A percentile compares a stretch with the other conserved stretches of the same genome.
phyloP scores from a whole-genome alignment of 2,329 filamentous ascomycete genomes.

The Ophiocordyceps camponoti-saundersi region DNA sequence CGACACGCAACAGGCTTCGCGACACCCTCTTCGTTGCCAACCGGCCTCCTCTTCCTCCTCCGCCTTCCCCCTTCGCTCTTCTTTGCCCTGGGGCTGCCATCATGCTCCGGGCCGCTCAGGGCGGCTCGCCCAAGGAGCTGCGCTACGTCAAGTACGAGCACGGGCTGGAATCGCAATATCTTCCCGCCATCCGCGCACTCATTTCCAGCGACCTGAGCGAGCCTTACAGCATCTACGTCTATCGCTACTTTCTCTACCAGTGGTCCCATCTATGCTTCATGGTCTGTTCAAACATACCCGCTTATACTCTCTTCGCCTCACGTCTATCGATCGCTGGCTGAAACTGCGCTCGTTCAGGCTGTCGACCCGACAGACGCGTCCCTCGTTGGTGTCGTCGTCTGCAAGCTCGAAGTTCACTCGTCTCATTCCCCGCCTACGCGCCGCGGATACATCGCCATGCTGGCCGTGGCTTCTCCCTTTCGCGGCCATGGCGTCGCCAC shows the following conservation, averaged over 20 bases:
- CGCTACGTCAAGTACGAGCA: constrained; percentile 47
- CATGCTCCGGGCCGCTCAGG: constrained; percentile 1
- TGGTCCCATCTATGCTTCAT: constrained; percentile 97
- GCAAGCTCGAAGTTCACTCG: constrained; percentile 81
- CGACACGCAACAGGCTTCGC: no score
- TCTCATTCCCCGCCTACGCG: constrained; percentile 58
- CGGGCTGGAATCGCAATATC: constrained; percentile 42
- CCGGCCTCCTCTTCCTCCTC: not conserved
- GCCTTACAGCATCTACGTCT: constrained; percentile 98
- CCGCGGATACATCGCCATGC: constrained; percentile 95
- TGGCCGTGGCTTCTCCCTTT: constrained; percentile 69
- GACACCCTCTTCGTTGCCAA: not conserved
- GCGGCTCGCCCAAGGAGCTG: constrained; percentile 27
- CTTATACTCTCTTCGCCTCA: no score
- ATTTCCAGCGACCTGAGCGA: constrained; percentile 96
- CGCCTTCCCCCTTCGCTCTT: not conserved
- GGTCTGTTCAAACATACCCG: constrained; percentile 26
- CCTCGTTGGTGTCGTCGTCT: constrained; percentile 82
- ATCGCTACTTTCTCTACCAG: constrained; percentile 93
- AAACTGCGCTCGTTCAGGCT: constrained; percentile 23
- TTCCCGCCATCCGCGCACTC: constrained; percentile 75
- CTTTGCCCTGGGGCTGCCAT: not conserved
- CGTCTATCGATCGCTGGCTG: not conserved
- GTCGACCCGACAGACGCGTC: constrained; percentile 40
- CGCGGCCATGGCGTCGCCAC: constrained; percentile 80